Conservation (phyloP, 352 stramenopile species). For the Globisporangium recalcitrans region DNA sequence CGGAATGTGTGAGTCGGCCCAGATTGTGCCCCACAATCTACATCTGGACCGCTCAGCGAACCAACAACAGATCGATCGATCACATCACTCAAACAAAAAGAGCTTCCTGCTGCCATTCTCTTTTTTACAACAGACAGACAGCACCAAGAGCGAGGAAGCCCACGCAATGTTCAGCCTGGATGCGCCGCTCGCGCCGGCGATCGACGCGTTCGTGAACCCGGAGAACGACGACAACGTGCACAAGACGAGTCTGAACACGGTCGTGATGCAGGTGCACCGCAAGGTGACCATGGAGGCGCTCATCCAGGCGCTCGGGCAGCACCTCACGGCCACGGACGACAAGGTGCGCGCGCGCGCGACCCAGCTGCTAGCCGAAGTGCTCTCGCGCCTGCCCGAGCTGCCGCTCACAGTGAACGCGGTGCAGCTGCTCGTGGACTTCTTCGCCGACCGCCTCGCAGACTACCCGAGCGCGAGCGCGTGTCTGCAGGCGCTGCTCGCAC, state of each 20-base stretch:
- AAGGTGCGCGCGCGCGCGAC: constrained; percentile 76
- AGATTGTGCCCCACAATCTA: too few species aligned
- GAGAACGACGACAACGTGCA: constrained; percentile 79
- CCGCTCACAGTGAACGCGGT: constrained; percentile 66
- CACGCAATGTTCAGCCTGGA: constrained; percentile 77
- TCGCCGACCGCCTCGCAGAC: constrained; percentile 77
- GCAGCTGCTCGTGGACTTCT: constrained; percentile 78
- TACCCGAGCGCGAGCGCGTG: constrained; percentile 77
- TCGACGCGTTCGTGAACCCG: constrained; percentile 82
- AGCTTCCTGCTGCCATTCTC: too few species aligned
- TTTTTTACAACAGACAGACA: too few species aligned
- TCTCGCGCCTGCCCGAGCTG: constrained; percentile 83
- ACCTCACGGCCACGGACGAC: constrained; percentile 73
- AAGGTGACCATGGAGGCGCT: constrained; percentile 72
- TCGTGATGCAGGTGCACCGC: constrained; percentile 85
- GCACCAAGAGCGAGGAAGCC: too few species aligned
- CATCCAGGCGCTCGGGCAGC: constrained; percentile 66
- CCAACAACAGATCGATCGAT: too few species aligned
- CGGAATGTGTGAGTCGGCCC: too few species aligned
- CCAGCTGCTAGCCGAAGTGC: constrained; percentile 83
- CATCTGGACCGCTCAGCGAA: too few species aligned
- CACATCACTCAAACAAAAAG: too few species aligned
- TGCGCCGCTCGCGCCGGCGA: constrained; percentile 73
- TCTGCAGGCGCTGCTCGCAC: constrained; percentile 68
- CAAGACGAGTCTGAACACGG: constrained; percentile 85